Evolutionary conservation across 345 rosid species (phyloP), one percentile per base, ranked within the genome.

Genomic region (Aegle marmelos): DNA sequence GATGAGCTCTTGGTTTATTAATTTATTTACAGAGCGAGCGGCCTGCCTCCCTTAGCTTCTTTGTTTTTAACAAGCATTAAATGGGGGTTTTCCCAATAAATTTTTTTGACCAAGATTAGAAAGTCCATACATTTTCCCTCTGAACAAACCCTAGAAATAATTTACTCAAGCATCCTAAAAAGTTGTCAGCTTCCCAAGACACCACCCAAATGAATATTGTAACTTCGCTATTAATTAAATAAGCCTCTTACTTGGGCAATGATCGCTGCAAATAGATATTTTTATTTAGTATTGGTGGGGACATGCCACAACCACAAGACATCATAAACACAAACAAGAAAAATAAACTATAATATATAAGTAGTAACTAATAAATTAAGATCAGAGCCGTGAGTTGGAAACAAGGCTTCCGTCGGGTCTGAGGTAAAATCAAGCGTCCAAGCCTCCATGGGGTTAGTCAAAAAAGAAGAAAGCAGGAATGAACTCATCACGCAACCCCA

Each of bases 231-330:
- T 58, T 59, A 19, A 34, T 59, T 59, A 31, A 59, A 45, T 76
- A 30, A 45, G 48, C 27, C 17, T 39, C 50, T 27, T 37, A 39
- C 10, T 16, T 13, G 72, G 36, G 65, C 72, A 79, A 73, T 54
- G 48, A 73, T 48, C 59, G 60, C 30, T 33, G 61, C 79, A 8
- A 64, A 45, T 79, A 68, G n/a, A 24, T 67, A 54, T 21, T 24
- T 65, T 64, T 70, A 68, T 31, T 65, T 31, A 13, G 48, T 48
- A 59, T 30, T 68, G 76, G 74, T 61, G 62, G 70, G 62, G 78
- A 76, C 79, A 81, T 53, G 83, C 80, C 54, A 36, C 66, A 27
- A 31, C 50, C 50, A 13, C 50, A 14, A 45, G 57, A 81, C 86
- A 79, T 76, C 48, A 25, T 7, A 50, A 17, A 45, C 58, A 71